Conservation (phyloP, 106 monocot species). For the Dioscorea dumetorum region DNA sequence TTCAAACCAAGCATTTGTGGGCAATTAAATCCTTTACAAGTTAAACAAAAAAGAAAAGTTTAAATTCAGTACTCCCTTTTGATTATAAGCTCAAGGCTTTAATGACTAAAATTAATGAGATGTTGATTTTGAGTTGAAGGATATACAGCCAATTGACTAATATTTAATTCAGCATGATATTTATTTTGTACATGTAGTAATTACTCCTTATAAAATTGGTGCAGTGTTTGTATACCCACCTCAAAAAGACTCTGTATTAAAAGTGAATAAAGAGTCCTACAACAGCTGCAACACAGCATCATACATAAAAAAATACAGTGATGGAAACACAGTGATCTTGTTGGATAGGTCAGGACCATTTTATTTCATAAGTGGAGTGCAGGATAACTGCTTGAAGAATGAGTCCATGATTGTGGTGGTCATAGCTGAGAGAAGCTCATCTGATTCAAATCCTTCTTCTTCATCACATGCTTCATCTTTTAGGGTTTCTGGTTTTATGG, state of each 20-base stretch:
- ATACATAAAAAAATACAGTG: constrained; percentile 27
- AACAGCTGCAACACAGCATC: constrained; percentile 53
- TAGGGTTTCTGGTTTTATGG: background rate
- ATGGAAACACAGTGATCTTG: constrained; percentile 52
- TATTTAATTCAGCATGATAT: too few relatives aligned
- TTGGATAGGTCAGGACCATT: constrained; percentile 33
- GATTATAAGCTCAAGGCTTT: too few relatives aligned
- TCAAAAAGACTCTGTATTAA: constrained; percentile 43
- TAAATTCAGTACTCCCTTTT: too few relatives aligned
- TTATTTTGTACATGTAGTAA: too few relatives aligned
- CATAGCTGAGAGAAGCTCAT: constrained; percentile 15
- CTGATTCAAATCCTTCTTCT: background rate
- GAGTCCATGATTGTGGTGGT: constrained; percentile 17
- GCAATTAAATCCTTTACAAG: too few relatives aligned
- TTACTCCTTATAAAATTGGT: background rate
- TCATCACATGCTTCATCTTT: background rate
- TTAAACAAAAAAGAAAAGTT: too few relatives aligned
- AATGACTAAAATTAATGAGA: too few relatives aligned
- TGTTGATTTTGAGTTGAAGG: too few relatives aligned
- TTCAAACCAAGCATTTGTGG: too few relatives aligned
- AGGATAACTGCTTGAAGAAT: constrained; percentile 37
- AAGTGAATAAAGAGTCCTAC: constrained; percentile 37
- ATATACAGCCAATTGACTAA: too few relatives aligned
- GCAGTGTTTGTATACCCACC: constrained; percentile 52
- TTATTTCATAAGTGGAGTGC: constrained; percentile 60